These are phyloP conservation scores for Boletus rufocinnamomeus DNA, from an alignment of 768 basidiomycete species.

Conservation along the genomic window DNA sequence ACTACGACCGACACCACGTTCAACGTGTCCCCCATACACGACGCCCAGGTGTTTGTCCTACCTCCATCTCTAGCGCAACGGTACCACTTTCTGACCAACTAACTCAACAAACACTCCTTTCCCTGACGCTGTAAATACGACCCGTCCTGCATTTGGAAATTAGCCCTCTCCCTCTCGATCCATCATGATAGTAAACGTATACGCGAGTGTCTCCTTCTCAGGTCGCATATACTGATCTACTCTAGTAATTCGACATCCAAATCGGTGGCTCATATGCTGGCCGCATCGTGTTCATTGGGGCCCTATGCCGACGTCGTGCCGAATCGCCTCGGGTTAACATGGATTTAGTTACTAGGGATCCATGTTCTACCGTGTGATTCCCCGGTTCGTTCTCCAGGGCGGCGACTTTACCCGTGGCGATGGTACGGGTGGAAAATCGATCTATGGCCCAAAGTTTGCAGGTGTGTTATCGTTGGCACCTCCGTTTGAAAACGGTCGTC, in stretches of 20 bases:
- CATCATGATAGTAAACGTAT: conserved; percentile 30
- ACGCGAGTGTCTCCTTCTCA: conserved; percentile 6
- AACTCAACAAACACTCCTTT: too few species aligned
- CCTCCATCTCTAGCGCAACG: too few species aligned
- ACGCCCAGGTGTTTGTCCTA: too few species aligned
- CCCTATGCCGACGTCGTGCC: conserved; percentile 81
- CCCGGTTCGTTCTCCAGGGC: conserved; percentile 86
- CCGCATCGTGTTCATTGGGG: too few species aligned
- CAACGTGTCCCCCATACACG: too few species aligned
- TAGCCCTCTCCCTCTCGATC: background rate
- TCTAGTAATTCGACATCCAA: conserved; percentile 68
- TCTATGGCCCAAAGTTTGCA: conserved; percentile 36
- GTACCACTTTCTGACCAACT: too few species aligned
- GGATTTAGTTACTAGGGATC: conserved; percentile 78
- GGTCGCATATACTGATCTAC: conserved; percentile 4
- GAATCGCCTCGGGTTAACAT: conserved; percentile 40
- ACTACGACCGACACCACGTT: too few species aligned
- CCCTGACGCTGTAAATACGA: background rate
- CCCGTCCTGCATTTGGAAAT: background rate
- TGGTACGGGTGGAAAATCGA: conserved; percentile 81
- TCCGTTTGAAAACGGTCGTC: too few species aligned
- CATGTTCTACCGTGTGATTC: conserved; percentile 87
- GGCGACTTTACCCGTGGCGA: conserved; percentile 71
- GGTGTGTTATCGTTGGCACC: too few species aligned
- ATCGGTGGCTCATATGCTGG: conserved; percentile 39